Percentiles rank a stretch among this genome's conserved stretches.
These are phyloP conservation scores for Podospora didyma DNA, from an alignment of 495 filamentous ascomycete genomes.

Conservation along the genomic window DNA sequence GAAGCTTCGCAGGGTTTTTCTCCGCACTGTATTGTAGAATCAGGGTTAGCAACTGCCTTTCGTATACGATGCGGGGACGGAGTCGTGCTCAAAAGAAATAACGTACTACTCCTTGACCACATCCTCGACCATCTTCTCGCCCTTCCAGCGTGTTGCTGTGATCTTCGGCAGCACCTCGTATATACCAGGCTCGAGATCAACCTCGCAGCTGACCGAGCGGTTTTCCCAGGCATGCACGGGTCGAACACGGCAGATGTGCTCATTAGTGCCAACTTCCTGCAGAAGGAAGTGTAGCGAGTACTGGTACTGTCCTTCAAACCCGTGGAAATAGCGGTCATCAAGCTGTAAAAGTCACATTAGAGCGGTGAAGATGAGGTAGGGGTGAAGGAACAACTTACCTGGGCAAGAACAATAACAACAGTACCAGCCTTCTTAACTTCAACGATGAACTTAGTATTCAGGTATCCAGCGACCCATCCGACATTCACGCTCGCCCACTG, in stretches of 20 bases:
- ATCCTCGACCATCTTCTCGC: conserved; percentile 49
- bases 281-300: conserved; percentile 70
- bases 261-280: conserved; percentile 63
- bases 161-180: conserved; percentile 73
- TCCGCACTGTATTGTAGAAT: conserved; percentile 33
- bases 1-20: conserved; percentile 61
- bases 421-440: conserved; percentile 56
- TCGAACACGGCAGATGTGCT: conserved; percentile 65
- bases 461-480: conserved; percentile 62
- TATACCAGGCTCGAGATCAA: conserved; percentile 65
- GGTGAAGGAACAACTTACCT: conserved; percentile 22
- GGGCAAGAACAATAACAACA: conserved; percentile 65
- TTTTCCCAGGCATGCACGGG: conserved; percentile 52
- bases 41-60: not conserved
- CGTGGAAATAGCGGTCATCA: conserved; percentile 68
- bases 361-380: not conserved
- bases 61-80: not conserved
- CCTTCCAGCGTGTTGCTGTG: conserved; percentile 50
- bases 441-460: conserved; percentile 67
- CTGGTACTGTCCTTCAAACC: conserved; percentile 63
- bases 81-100: not conserved
- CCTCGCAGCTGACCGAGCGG: conserved; percentile 68
- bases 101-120: conserved; percentile 46
- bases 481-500: conserved; percentile 13
- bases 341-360: conserved; percentile 25